Base-by-base conservation (phyloP, 371 early-diverging fungal genomes). In the Mucor lusitanicus region DNA sequence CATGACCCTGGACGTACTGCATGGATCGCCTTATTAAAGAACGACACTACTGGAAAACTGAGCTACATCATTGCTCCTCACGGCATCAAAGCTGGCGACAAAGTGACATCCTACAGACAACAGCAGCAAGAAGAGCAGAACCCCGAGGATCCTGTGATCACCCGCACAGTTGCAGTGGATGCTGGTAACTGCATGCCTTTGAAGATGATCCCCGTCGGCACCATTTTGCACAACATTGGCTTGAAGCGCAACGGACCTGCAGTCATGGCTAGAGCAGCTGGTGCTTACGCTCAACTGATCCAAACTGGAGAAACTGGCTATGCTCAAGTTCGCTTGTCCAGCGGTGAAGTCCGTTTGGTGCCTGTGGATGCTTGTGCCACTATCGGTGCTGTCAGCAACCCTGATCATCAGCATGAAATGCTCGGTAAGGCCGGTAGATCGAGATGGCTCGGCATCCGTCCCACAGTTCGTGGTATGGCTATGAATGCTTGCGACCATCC, bases 401-500 rank as follows among this genome's bases (percentile, higher is more conserved):
- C 93, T 37, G 90, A 94, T 79, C 95, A 96, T 83, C 93, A 94
- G 80, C 92, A 92, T 82, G 87, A 91, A 70, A 88, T 87, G 71
- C 82, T 93, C 68, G 98, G 98, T 61, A 95, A 94, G 70, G 99
- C 99, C 50, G 99, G 99, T 67, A 89, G 92, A 57, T 84, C 86
- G 35, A 81, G 97, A 69, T 88, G 92, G 79, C 71, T 87, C 56
- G 98, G 98, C 40, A 89, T 91, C 74, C 87, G 99, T 69, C 99
- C 99, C 44, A 90, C 91, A 30, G 99, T 99, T 40, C 91, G 99
- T 88, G 97, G 98, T 94, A 95, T 98, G 79, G 99, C 99, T 46
- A 97, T 97, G 97, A 99, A 97, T 85, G 93, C 98, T n/a, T 86
- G 87, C 61, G 98, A 99, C 84, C 99, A 99, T 87, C 97, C 98